Base-by-base conservation (phyloP, 2,329 filamentous ascomycete species). In the Aplosporella prunicola region DNA sequence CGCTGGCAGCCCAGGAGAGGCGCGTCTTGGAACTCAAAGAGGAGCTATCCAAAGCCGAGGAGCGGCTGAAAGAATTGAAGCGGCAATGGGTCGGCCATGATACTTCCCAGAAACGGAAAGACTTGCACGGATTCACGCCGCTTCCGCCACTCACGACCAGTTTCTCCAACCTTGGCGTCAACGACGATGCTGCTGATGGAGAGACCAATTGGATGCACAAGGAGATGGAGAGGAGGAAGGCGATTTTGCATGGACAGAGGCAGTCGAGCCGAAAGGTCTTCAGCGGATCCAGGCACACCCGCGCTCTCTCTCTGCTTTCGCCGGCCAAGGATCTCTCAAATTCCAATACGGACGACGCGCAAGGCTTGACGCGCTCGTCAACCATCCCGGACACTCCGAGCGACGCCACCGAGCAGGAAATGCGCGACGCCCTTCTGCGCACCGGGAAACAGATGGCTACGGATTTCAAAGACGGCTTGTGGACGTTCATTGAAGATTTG, bases 401-500 rank as follows among this genome's bases (percentile, higher is more conserved):
- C 18, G 40, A 58, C 10, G 43, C 50, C 4, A 51, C 48, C 41
- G 51, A 58, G 4, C 57, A 61, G 20, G 29, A 32, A 4, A 29
- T 27, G 34, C 50, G 53, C 18, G 60, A 62, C 23, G 53, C 53
- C 28, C 43, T 63, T 17, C 48, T 62, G 20, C 57, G 56, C 39
- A 60, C 59, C 6, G 58, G 68, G 42, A 87, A 87, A 55, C 84
- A 91, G 58, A 80, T 94, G 60, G 83, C 88, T 11, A 82, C 84
- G 42, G 91, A 95, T 60, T 78, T 98, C 58, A 85, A 80, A 56
- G 77, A 91, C 35, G 89, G 91, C 2, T 65, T 98, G 32, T 88
- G 83, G 77, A 94, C 85, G 1, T 98, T 98, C 60, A 78, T 94
- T 42, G 91, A 96, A 57, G 91, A 98, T 55, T 77, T 98, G 32